Evolutionary conservation across 768 basidiomycete genomes (phyloP).

Genomic region (Pleurotus tuoliensis): DNA sequence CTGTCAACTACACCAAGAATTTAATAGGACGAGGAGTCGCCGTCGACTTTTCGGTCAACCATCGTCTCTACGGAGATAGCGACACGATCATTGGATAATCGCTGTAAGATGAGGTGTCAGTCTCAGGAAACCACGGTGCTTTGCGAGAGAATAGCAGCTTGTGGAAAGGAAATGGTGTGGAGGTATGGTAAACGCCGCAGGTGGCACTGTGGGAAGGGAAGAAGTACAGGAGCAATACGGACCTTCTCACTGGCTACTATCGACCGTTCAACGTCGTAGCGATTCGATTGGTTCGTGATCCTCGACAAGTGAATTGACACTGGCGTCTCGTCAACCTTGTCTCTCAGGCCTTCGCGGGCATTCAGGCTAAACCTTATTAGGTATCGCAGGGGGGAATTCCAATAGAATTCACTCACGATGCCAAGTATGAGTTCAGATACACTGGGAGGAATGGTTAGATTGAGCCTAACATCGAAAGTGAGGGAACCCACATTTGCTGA

Average conservation of each 20-base stretch:
- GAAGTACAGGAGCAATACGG: not conserved
- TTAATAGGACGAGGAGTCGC: not conserved
- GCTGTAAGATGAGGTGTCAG: not conserved
- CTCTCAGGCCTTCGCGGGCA: conserved; percentile 5
- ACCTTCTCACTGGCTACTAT: conserved; percentile 6
- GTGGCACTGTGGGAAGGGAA: not conserved
- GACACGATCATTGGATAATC: conserved; percentile 1
- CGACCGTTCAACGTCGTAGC: conserved; percentile 3
- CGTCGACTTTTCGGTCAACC: conserved; percentile 7
- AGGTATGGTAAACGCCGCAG: not conserved
- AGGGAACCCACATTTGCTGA: conserved; percentile 5
- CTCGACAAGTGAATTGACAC: conserved; percentile 8
- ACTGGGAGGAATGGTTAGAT: not conserved
- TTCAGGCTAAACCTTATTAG: not conserved
- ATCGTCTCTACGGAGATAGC: conserved; percentile 8
- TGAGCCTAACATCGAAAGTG: not conserved
- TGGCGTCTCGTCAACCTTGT: conserved; percentile 4
- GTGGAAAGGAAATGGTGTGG: not conserved
- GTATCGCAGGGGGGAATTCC: not conserved
- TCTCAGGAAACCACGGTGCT: not conserved
- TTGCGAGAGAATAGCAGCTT: not conserved
- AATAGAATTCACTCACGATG: conserved; percentile 3
- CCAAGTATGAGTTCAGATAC: conserved; percentile 7
- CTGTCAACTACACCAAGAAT: not conserved
- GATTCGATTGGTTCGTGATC: conserved; percentile 3